Conservation (phyloP, 371 early-diverging fungal species). For the Nematocida ironsii region DNA sequence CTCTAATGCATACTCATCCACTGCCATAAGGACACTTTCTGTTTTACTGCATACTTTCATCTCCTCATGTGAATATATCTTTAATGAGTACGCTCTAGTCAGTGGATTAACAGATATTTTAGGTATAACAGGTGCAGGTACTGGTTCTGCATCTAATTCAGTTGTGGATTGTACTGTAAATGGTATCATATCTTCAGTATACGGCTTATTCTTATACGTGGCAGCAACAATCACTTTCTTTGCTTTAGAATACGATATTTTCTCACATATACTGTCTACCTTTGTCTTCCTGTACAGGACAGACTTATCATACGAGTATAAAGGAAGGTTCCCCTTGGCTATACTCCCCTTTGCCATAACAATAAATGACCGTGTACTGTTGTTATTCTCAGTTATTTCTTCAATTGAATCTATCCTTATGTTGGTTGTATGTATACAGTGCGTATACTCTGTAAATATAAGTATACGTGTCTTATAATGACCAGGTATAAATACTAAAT, state of each 20-base stretch:
- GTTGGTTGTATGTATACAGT: constrained; percentile 7
- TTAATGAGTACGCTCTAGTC: constrained; percentile 48
- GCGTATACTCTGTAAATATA: constrained; percentile 14
- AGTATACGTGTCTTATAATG: constrained; percentile 23
- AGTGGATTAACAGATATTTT: constrained; percentile 42
- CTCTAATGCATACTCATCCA: constrained; percentile 47
- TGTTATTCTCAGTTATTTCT: background rate
- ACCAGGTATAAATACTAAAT: constrained; percentile 46
- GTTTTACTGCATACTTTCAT: background rate
- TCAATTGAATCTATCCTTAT: constrained; percentile 32
- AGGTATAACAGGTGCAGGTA: constrained; percentile 25
- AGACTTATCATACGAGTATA: constrained; percentile 21
- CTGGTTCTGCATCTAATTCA: constrained; percentile 36
- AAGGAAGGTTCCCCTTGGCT: constrained; percentile 9
- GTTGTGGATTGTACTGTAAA: constrained; percentile 52
- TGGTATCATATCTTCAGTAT: constrained; percentile 46
- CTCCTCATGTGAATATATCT: constrained; percentile 51
- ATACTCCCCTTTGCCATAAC: constrained; percentile 46
- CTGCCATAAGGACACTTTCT: constrained; percentile 12
- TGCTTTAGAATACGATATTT: background rate
- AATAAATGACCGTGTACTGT: background rate
- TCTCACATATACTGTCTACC: constrained; percentile 27
- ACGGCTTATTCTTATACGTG: constrained; percentile 38
- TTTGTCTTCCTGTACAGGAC: constrained; percentile 21
- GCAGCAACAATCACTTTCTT: constrained; percentile 40